Base-by-base conservation (phyloP, 2,329 filamentous ascomycete species). In the Chaetothyriales sp. region DNA sequence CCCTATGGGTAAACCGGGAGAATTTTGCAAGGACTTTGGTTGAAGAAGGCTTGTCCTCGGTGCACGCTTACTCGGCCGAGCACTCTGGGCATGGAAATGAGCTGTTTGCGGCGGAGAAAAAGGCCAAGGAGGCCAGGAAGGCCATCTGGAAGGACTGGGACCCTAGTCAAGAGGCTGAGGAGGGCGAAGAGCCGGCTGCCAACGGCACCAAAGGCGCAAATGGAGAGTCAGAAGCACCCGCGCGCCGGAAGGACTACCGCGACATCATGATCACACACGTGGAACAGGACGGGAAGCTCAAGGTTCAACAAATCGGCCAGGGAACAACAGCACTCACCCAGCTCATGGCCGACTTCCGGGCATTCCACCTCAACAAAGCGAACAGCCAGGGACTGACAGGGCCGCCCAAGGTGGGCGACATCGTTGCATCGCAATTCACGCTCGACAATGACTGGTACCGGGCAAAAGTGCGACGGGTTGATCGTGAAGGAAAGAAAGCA, bases 121-220 rank as follows among this genome's bases (percentile, higher is more conserved):
- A 79, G 62, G 92, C 92, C 46, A 96, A 98, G 73, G 86, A 94
- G 60, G 84, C 74, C 25, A 78, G 81, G 54, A 95, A 89, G 71
- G 86, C 86, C 46, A 66, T 96, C 59, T 98, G 92, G 90, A 81
- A 90, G 57, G 81, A 94, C 69, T 96, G 87, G 80, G 88, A 95
- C 64, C 90, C 92, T 7, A 86, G 83, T 28, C 80, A 92, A 64
- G 90, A 95, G 43, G 79, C 78, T 54, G 79, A 79, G 2, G 78
- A 74, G 47, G 73, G 76, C 36, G 76, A 73, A 36, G 46, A 19
- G 44, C 53, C 54, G 25, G 63, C 68, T 7, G 64, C 69, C 5
- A 73, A 75, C 18, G 72, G 73, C 18, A 65, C 62, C 42, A 70
- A 70, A 46, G 72, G 69, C 52, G 68, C 74, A 18, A 71, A 77